phyloP scores from a whole-genome alignment of 306 rosid genomes.

The Arachis stenosperma region DNA sequence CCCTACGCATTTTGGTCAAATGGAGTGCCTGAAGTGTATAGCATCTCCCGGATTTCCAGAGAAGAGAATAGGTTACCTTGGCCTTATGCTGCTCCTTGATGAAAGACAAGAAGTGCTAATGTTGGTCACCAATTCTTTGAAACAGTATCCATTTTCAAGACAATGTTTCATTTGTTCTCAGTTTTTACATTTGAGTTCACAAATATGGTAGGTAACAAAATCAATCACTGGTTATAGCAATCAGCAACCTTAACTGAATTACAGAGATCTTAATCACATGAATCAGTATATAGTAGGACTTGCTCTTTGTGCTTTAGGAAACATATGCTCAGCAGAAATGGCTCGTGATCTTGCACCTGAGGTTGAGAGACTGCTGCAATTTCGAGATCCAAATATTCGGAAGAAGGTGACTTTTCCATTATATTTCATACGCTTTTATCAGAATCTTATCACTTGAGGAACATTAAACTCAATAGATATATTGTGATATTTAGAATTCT shows the following conservation, averaged over 20 bases:
- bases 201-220: slow-evolving; percentile 26
- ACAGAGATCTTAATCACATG: slow-evolving; percentile 94
- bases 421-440: slow-evolving; percentile 2
- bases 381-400: slow-evolving; percentile 94
- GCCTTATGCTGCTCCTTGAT: slow-evolving; percentile 98
- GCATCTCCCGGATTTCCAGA: slow-evolving; percentile 98
- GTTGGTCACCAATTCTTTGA: slow-evolving; percentile 97
- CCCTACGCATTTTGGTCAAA: slow-evolving; percentile 99
- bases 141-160: slow-evolving; percentile 85
- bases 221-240: slow-evolving; percentile 30
- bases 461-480: slow-evolving; percentile 18
- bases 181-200: slow-evolving; percentile 14
- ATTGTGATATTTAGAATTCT: slow-evolving; percentile 25
- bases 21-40: slow-evolving; percentile 96
- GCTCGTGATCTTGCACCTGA: slow-evolving; percentile 99
- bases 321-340: slow-evolving; percentile 99
- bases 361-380: slow-evolving; percentile 90
- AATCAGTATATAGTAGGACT: slow-evolving; percentile 99
- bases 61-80: slow-evolving; percentile 98
- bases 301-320: slow-evolving; percentile 98
- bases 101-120: slow-evolving; percentile 99
- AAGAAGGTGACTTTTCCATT: slow-evolving; percentile 68
- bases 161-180: slow-evolving; percentile 26
- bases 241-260: slow-evolving; percentile 71
- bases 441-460: slow-evolving; percentile 15